These are phyloP conservation scores for Babesia bigemina DNA, from an alignment of 169 alveolate species.

Conservation along the genomic window DNA sequence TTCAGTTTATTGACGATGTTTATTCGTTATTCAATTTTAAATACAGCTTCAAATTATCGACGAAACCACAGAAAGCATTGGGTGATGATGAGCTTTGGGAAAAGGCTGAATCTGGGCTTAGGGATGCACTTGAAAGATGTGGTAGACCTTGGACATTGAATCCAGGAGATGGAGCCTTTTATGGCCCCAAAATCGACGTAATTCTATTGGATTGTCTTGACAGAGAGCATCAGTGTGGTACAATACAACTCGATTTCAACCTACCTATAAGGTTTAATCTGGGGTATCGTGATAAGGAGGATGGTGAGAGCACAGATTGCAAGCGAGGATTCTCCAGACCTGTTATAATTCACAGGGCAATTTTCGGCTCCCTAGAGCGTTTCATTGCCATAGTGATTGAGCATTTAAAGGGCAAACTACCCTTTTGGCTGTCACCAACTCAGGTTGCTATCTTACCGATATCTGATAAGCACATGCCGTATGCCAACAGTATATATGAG, in stretches of 20 bases:
- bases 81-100: conserved; percentile 96
- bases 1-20: conserved; percentile 91
- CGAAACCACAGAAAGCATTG: conserved; percentile 95
- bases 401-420: conserved; percentile 98
- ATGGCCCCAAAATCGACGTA: conserved; percentile 99
- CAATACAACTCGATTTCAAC: conserved; percentile 98
- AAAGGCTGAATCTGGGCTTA: conserved; percentile 92
- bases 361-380: conserved; percentile 95
- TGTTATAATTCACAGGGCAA: conserved; percentile 99
- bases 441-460: conserved; percentile 94
- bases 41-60: conserved; percentile 92
- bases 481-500: conserved; percentile 85
- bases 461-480: conserved; percentile 87
- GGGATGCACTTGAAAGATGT: conserved; percentile 89
- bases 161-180: conserved; percentile 99
- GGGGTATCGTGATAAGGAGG: conserved; percentile 90
- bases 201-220: conserved; percentile 94
- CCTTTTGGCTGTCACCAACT: conserved; percentile 99
- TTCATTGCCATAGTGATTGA: conserved; percentile 95
- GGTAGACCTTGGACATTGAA: conserved; percentile 94
- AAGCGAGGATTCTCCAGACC: conserved; percentile 94
- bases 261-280: conserved; percentile 97
- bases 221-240: conserved; percentile 98
- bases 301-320: conserved; percentile 61
- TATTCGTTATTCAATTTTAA: conserved; percentile 93